Base-by-base conservation (phyloP, 805 yeast genomes). In the Ogataea siamensis region DNA sequence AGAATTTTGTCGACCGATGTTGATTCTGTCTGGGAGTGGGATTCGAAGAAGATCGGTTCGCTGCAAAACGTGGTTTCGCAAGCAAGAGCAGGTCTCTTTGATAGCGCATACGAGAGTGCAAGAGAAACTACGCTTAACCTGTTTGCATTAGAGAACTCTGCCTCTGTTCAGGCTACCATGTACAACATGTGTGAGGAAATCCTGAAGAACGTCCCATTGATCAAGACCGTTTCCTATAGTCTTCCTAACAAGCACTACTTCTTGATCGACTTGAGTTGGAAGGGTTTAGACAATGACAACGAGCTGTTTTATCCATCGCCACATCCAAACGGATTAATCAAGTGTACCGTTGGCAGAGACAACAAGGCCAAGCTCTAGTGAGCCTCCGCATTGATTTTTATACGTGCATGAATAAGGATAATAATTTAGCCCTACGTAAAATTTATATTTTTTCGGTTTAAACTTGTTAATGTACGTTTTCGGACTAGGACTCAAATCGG, bases 111-210 rank as follows among this genome's bases (percentile, higher is more conserved):
- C 62, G 59, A 67, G n/a, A 55, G 60, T 10, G 93, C 87, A 13
- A 74, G 87, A 54, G 68, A 67, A 26, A 73, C 76, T 53, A 87
- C 96, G 1, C 71, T 88, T 53, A 82, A 78, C 38, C 71, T 73
- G 42, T 89, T 89, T 63, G 96, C 96, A 12, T 62, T 74, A 34
- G 96, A 89, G 64, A 78, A 86, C 63, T 86, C 95, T 7, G 78
- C 96, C n/a, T 84, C 95, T 17, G 97, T 89, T 32, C 97, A 89
- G 69, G 96, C 95, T 31, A 89, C 96, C 42, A 91, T 89, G 96
- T 89, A 77, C 72, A 85, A 87, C 73, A 89, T 89, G 93, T 74
- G 85, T 26, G 72, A 78, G 47, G 78, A 76, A 46, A 86, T 89
- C 47, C 73, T 89, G 57, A 69, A 66, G 34, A 56, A 54, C 35